Percentiles rank a stretch among this genome's conserved stretches.
These are phyloP conservation scores for Hymenoscyphus fructigenus DNA, from an alignment of 2,329 filamentous ascomycete species.

Conservation along the genomic window DNA sequence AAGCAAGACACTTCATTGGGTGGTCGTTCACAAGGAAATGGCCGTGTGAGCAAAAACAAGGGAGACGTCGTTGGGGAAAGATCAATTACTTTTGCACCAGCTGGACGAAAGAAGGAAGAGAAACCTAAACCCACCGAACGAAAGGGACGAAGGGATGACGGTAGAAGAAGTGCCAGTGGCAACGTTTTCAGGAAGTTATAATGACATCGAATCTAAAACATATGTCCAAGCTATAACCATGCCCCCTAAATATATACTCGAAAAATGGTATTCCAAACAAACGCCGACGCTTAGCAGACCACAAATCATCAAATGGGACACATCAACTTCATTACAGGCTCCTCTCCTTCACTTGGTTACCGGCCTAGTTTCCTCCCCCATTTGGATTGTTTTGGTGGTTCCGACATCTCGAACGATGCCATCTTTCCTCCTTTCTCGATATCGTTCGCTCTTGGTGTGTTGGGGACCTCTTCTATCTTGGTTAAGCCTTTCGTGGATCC, in stretches of 20 bases:
- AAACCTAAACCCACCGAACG: slow-evolving; percentile 22
- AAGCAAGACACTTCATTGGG: slow-evolving; percentile 56
- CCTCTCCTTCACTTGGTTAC: slow-evolving; percentile 16
- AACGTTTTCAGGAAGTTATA: slow-evolving; percentile 73
- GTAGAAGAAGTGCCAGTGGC: slow-evolving; percentile 69
- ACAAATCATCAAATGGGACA: slow-evolving; percentile 16
- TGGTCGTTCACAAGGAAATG: slow-evolving; percentile 51
- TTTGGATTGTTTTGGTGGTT: slow-evolving; percentile 35
- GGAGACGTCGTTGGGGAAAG: slow-evolving; percentile 60
- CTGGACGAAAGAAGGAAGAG: slow-evolving; percentile 50
- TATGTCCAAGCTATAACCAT: slow-evolving; percentile 10
- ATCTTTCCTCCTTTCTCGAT: slow-evolving; percentile 54
- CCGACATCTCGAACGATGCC: slow-evolving; percentile 34
- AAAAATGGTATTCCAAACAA: slow-evolving; percentile 10
- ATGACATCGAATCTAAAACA: slow-evolving; percentile 12
- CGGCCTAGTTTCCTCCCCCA: slow-evolving; percentile 31
- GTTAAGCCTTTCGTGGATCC: slow-evolving; percentile 43
- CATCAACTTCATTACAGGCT: slow-evolving; percentile 13
- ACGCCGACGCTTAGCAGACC: slow-evolving; percentile 16
- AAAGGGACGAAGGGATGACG: slow-evolving; percentile 36
- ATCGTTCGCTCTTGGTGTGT: slow-evolving; percentile 58
- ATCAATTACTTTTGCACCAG: slow-evolving; percentile 71
- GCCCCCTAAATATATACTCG: slow-evolving; percentile 16
- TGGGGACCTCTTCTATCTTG: slow-evolving; percentile 55
- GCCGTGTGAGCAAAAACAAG: slow-evolving; percentile 46